phyloP scores from a whole-genome alignment of 2,329 filamentous ascomycete genomes.

The Xylaria arbuscula region DNA sequence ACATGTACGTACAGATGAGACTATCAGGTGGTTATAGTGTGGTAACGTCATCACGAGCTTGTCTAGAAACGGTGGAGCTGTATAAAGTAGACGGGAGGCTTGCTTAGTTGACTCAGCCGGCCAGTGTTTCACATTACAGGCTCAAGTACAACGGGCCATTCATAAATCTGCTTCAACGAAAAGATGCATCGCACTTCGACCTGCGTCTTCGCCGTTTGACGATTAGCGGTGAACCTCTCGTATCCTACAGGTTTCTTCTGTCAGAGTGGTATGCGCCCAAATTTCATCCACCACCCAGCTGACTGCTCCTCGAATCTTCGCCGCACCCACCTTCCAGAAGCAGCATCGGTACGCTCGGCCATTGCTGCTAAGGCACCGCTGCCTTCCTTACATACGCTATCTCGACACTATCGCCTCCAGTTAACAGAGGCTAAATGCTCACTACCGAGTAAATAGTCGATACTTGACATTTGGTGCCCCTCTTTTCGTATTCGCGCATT shows the following conservation, averaged over 20 bases:
- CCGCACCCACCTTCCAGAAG: slow-evolving; percentile 30
- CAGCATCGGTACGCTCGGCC: slow-evolving; percentile 11
- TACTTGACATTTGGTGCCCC: slow-evolving; percentile 10
- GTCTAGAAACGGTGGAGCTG: neutral
- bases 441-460: neutral
- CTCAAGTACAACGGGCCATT: neutral
- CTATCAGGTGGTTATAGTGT: neutral
- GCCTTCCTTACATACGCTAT: neutral
- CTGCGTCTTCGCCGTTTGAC: slow-evolving; percentile 10
- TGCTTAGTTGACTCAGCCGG: slow-evolving; percentile 4
- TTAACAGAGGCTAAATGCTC: neutral
- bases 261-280: slow-evolving; percentile 15
- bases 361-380: slow-evolving; percentile 14
- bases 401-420: neutral
- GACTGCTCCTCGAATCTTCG: slow-evolving; percentile 17
- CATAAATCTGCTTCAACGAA: neutral
- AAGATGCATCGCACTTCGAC: neutral
- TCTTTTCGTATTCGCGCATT: neutral
- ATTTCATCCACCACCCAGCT: slow-evolving; percentile 19
- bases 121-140: neutral
- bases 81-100: neutral
- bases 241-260: neutral
- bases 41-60: slow-evolving; percentile 6
- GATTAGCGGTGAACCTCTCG: slow-evolving; percentile 30
- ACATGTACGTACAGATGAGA: too few relatives aligned